phyloP scores from a whole-genome alignment of 2,329 filamentous ascomycete genomes.

The Microsporum canis region DNA sequence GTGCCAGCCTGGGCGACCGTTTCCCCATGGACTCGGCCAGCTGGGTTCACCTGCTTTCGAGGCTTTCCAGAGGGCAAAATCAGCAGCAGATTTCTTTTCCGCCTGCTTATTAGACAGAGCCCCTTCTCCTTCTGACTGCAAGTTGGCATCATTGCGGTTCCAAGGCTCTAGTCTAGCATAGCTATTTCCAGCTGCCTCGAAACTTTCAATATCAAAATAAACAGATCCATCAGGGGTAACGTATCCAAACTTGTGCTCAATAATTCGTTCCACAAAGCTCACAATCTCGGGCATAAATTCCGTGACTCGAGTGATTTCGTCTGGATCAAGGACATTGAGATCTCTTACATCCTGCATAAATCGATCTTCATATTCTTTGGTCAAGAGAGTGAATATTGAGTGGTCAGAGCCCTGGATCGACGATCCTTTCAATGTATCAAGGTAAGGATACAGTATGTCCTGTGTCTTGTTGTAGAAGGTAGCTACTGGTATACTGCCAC shows the following conservation, averaged over 20 bases:
- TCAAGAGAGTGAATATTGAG: constrained; percentile 77
- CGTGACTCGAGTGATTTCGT: constrained; percentile 78
- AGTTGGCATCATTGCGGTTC: constrained; percentile 68
- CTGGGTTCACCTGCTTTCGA: constrained; percentile 84
- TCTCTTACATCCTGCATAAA: constrained; percentile 82
- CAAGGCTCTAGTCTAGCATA: constrained; percentile 81
- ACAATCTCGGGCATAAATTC: constrained; percentile 85
- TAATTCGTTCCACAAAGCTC: constrained; percentile 68
- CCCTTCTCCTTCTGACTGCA: constrained; percentile 83
- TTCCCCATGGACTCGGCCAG: constrained; percentile 81
- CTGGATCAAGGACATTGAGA: constrained; percentile 72
- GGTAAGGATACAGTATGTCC: constrained; percentile 67
- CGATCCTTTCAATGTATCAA: constrained; percentile 54
- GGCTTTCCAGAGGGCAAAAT: constrained; percentile 91
- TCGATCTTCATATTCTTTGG: constrained; percentile 71
- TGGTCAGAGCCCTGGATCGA: constrained; percentile 51
- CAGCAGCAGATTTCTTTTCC: constrained; percentile 63
- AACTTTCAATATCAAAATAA: constrained; percentile 83
- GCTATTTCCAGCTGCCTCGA: constrained; percentile 70
- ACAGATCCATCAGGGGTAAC: constrained; percentile 65
- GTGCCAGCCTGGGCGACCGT: constrained; percentile 85
- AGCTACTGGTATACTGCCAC: constrained; percentile 23
- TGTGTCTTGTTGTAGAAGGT: constrained; percentile 49
- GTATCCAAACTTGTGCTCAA: constrained; percentile 80
- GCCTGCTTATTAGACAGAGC: constrained; percentile 51